Conservation (phyloP, 2,329 filamentous ascomycete species). For the Rhexocercosporidium sp. region DNA sequence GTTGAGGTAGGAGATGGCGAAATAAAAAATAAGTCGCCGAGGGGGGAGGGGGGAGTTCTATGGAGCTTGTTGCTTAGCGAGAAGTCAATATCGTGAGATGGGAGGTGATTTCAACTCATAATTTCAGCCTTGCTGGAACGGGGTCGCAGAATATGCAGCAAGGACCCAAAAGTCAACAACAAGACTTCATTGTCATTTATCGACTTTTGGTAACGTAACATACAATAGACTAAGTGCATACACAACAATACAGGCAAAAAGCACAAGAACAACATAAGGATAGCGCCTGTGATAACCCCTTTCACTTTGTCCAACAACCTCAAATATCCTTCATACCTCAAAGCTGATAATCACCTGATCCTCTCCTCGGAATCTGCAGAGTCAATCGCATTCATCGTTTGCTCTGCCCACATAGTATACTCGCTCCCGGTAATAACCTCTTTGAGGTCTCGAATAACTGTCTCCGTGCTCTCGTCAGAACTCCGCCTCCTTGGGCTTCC, state of each 20-base stretch:
- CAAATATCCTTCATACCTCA: background rate
- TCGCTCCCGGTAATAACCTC: conserved; percentile 19
- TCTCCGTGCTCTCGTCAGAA: conserved; percentile 34
- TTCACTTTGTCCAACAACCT: background rate
- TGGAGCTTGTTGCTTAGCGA: background rate
- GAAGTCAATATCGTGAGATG: background rate
- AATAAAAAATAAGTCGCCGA: background rate
- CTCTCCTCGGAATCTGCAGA: background rate
- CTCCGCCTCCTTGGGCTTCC: conserved; percentile 6
- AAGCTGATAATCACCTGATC: background rate
- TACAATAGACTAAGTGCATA: background rate
- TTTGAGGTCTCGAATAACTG: conserved; percentile 30
- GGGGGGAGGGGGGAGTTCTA: background rate
- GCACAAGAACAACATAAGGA: background rate
- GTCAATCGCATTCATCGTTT: conserved; percentile 1
- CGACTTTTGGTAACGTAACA: background rate
- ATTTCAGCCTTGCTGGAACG: background rate
- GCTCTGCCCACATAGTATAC: conserved; percentile 18
- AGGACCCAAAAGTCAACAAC: background rate
- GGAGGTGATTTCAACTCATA: background rate
- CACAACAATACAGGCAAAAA: background rate
- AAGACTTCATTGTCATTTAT: background rate
- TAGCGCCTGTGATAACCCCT: background rate
- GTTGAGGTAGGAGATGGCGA: background rate
- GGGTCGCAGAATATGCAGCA: background rate